phyloP scores from a whole-genome alignment of 164 flowering plant genomes.

The Platanus orientalis region DNA sequence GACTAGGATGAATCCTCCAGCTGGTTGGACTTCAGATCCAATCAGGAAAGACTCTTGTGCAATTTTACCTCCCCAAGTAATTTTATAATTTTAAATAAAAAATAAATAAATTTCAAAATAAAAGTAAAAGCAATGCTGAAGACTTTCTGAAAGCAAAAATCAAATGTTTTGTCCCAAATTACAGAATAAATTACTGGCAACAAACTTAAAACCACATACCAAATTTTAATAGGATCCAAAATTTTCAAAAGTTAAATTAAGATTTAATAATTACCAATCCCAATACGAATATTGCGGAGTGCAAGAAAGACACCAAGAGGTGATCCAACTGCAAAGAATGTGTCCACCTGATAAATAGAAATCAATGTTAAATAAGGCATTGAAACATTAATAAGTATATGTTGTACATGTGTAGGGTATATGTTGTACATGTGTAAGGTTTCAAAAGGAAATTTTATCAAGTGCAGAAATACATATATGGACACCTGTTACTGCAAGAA shows the following conservation, averaged over 20 bases:
- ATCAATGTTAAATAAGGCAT: neutral
- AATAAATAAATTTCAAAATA: no score
- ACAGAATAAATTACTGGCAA: neutral
- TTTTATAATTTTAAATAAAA: no score
- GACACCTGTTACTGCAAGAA: no score
- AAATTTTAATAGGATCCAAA: neutral
- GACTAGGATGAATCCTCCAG: no score
- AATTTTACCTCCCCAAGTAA: no score
- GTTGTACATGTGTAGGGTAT: neutral
- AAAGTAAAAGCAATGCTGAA: no score
- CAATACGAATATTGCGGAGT: conserved; percentile 91
- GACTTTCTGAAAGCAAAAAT: neutral
- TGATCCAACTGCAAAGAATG: conserved; percentile 97
- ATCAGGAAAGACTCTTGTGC: no score
- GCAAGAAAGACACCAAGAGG: conserved; percentile 97
- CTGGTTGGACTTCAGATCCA: no score
- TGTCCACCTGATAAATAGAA: conserved; percentile 68
- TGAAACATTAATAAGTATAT: neutral
- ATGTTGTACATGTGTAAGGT: neutral
- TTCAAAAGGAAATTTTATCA: no score
- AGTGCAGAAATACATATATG: no score
- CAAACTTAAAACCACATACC: neutral
- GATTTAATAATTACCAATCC: conserved; percentile 57
- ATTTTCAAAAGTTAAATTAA: neutral
- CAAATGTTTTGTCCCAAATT: neutral